Percentiles rank a stretch among this genome's conserved stretches.
Evolutionary conservation across 2,329 filamentous ascomycete genomes (phyloP).

Genomic region (Gnomoniopsis smithogilvyi): DNA sequence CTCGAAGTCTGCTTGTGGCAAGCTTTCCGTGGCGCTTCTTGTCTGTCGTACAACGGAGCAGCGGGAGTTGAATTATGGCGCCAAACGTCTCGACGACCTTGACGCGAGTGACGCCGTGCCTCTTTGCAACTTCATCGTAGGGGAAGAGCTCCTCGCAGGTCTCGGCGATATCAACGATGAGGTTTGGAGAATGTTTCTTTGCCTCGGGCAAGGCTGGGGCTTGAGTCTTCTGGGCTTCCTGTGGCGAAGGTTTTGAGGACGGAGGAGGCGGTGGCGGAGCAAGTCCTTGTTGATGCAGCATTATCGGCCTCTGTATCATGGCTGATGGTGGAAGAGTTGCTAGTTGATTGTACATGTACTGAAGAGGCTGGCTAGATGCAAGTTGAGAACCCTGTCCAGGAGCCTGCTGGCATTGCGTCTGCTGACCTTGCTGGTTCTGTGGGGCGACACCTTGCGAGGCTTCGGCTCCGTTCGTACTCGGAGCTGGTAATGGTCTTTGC

Average conservation of each 20-base stretch:
- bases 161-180: slow-evolving; percentile 48
- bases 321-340: neutral
- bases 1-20: slow-evolving; percentile 37
- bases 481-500: neutral
- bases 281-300: neutral
- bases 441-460: neutral
- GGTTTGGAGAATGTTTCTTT: slow-evolving; percentile 33
- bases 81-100: slow-evolving; percentile 45
- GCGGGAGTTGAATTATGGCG: slow-evolving; percentile 45
- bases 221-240: slow-evolving; percentile 9
- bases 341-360: neutral
- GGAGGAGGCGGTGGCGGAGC: neutral
- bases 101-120: slow-evolving; percentile 38
- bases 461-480: slow-evolving; percentile 3
- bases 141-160: slow-evolving; percentile 44
- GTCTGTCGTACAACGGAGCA: slow-evolving; percentile 43
- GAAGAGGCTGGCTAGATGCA: neutral
- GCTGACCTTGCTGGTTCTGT: neutral
- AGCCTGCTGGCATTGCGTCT: neutral
- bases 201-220: slow-evolving; percentile 21
- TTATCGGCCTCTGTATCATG: neutral
- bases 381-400: neutral
- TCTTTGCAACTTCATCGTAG: slow-evolving; percentile 41
- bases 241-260: slow-evolving; percentile 7
- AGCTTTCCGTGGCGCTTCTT: slow-evolving; percentile 38